Evolutionary conservation across 2,329 filamentous ascomycete species (phyloP), one percentile per base, ranked within the genome.

Genomic region (Ascomycota sp.): DNA sequence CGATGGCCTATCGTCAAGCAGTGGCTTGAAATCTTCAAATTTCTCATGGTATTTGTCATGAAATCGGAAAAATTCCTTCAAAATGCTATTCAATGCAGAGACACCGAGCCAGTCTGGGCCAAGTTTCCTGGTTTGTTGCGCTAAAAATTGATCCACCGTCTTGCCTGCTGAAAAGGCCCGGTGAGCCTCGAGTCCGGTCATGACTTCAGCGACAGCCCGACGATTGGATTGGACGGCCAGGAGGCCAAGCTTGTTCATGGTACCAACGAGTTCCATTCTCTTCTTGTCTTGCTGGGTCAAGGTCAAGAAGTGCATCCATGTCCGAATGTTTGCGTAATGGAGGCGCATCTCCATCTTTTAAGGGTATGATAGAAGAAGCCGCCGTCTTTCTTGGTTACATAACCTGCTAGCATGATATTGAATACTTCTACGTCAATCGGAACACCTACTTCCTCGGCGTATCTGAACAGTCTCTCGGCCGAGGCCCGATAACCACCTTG

Each of bases 211-310:
- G 17, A 65, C 45, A 8, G 43, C 43, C 7, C 46, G 47, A 7
- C 54, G 44, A 2, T 51, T 52, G 1, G 39, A 38, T 0, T 46
- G 43, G 17, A 53, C 47, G 7, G 50, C 41, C 25, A 66, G 47
- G 29, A 64, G 47, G 17, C 55, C 56, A 12, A 53, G 46, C 23
- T 52, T 43, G 32, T 57, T 48, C 60, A 67, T 65, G 33, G 50
- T 47, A 9, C 53, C 50, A 20, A 66, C 41, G 20, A 63, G 46
- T 37, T 59, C 56, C 17, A 55, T 52, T 30, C 53, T 51, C 29
- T 60, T 55, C n/a, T 66, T 59, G 41, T 74, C 69, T 8, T 63
- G 63, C 44, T 68, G 63, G 33, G 76, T 63, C 27, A 66, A 48
- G n/a, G 49, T 44, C 12, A 67, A 44, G 33, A 65, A 61, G 4